Evolutionary conservation across 2,329 filamentous ascomycete genomes (phyloP), one percentile per base, ranked within the genome.

Genomic region (Dichotomopilus funicola): DNA sequence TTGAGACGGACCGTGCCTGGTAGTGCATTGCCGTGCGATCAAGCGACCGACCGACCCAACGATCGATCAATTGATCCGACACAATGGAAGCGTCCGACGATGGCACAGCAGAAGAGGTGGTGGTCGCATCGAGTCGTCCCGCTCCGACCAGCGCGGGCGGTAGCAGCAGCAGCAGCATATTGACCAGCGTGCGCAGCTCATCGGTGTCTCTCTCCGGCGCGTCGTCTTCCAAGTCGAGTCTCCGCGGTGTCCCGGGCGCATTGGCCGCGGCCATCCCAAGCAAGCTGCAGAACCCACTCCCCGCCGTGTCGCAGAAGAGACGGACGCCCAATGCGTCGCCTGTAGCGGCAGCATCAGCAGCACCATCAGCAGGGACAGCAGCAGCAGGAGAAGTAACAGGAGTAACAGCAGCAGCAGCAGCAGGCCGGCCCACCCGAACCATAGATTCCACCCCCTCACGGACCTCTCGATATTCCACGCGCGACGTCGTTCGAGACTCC

Each of bases 51-150:
- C 27, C 36, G 19, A 19, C 42, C 11, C 50, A 45, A 43, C 55
- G 41, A 44, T 61, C 52, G 59, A 61, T 37, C 55, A 37, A 44
- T 61, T 49, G 59, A 61, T 37, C 41, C 59, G 52, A 61, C 59
- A 19, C 19, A 27, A 46, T 55, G 53, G 58, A 60, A 3, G 44
- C 58, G 43, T 55, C 53, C 27, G 56, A 53, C 31, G 31, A 36
- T 33, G 6, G 9, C 12, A 41, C 55, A 6, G 52, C 40, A 12
- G 57, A 59, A 36, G 57, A 57, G 38, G 48, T 57, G 13, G 51
- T 54, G 13, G 53, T 55, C 31, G 46, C 49, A 40, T 42, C 52
- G 2, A 27, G 19, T 27, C 19, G 19, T 27, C 19, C 19, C 19
- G 11, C 44, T 19, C 36, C 6, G 9, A 37, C 34, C 4, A n/a